Evolutionary conservation across 2,329 filamentous ascomycete genomes (phyloP).

Genomic region (Pseudogymnoascus sp.): DNA sequence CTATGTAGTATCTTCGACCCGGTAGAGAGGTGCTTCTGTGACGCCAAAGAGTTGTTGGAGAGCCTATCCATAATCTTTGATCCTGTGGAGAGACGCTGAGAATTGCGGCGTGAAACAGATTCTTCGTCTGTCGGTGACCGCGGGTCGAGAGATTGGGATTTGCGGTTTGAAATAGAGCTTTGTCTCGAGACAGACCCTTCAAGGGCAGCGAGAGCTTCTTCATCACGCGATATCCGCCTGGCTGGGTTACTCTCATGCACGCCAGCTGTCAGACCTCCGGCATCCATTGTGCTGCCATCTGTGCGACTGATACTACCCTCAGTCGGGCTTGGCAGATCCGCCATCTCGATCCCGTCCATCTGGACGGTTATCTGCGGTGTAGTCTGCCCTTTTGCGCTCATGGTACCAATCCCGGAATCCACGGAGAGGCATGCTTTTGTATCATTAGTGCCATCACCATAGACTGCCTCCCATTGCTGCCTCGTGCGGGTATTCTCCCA

Average conservation of each 20-base stretch:
- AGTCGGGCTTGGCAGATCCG: constrained; percentile 33
- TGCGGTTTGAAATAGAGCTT: not conserved
- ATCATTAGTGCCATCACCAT: constrained; percentile 30
- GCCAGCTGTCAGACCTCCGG: constrained; percentile 3
- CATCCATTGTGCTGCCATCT: not conserved
- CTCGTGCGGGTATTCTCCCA: constrained; percentile 52
- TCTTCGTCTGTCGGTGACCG: not conserved
- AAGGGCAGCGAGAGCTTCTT: constrained; percentile 17
- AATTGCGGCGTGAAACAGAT: not conserved
- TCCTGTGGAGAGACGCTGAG: not conserved
- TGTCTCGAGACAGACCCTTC: constrained; percentile 18
- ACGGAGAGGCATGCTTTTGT: constrained; percentile 1
- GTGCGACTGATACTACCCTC: not conserved
- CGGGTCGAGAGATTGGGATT: not conserved
- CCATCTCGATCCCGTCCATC: constrained; percentile 46
- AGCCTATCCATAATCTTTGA: constrained; percentile 2
- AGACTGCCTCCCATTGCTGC: constrained; percentile 66
- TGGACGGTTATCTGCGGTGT: constrained; percentile 29
- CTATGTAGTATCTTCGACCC: constrained; percentile 19
- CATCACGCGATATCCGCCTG: constrained; percentile 9
- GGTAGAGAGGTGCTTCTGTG: constrained; percentile 12
- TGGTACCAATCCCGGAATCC: constrained; percentile 31
- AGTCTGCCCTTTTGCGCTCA: constrained; percentile 37
- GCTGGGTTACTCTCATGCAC: constrained; percentile 10
- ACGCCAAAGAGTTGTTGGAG: not conserved